Evolutionary conservation across 805 yeast genomes (phyloP).

Genomic region (baker's yeast (Saccharomyces cerevisiae)): DNA sequence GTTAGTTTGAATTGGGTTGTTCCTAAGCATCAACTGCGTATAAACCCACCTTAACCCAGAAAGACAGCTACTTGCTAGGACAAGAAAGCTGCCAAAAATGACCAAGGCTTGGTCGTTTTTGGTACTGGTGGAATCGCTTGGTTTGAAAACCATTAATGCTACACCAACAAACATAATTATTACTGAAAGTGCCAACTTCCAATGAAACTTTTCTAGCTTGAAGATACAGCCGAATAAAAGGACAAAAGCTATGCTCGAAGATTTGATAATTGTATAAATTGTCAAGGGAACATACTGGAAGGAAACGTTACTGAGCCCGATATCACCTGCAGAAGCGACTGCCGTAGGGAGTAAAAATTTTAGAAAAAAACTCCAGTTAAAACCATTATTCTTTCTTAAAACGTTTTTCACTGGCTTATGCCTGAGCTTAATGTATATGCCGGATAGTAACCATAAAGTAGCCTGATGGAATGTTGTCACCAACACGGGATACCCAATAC

Average conservation of each 20-base stretch:
- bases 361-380: slow-evolving; percentile 35
- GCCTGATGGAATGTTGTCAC: slow-evolving; percentile 82
- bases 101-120: slow-evolving; percentile 12
- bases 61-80: slow-evolving; percentile 67
- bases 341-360: slow-evolving; percentile 73
- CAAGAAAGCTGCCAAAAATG: slow-evolving; percentile 60
- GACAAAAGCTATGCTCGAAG: slow-evolving; percentile 83
- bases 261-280: slow-evolving; percentile 87
- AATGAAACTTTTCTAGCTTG: slow-evolving; percentile 63
- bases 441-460: slow-evolving; percentile 46
- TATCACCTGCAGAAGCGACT: slow-evolving; percentile 82
- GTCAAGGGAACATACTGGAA: slow-evolving; percentile 71
- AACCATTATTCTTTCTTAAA: background rate
- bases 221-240: slow-evolving; percentile 79
- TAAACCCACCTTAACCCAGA: slow-evolving; percentile 94
- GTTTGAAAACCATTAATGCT: slow-evolving; percentile 69
- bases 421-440: slow-evolving; percentile 32
- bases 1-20: slow-evolving; percentile 31
- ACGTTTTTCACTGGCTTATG: background rate
- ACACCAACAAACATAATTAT: slow-evolving; percentile 77
- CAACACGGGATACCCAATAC: slow-evolving; percentile 75
- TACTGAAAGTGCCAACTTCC: slow-evolving; percentile 63
- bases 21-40: slow-evolving; percentile 71
- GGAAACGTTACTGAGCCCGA: slow-evolving; percentile 84
- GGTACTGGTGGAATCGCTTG: slow-evolving; percentile 20